Percentiles rank a stretch among this genome's conserved stretches.
phyloP scores from a whole-genome alignment of 2,329 filamentous ascomycete species.

The Hypoxylon sp. region DNA sequence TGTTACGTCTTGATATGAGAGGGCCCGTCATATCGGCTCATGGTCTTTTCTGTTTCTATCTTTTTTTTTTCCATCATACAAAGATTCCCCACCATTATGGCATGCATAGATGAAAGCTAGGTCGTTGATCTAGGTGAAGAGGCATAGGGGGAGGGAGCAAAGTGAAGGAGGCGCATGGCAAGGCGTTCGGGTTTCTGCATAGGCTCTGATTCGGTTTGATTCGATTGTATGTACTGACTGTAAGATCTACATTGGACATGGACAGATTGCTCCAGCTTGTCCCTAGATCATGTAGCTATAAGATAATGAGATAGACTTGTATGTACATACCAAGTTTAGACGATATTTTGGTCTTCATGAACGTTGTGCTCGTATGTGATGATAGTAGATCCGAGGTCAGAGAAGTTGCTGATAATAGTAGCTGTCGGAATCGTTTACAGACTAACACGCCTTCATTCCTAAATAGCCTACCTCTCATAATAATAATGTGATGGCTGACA shows the following conservation, averaged over 20 bases:
- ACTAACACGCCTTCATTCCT: neutral
- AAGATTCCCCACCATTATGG: slow-evolving; percentile 15
- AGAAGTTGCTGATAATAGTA: neutral
- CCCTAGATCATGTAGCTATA: slow-evolving; percentile 16
- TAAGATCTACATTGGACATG: slow-evolving; percentile 5
- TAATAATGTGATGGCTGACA: neutral
- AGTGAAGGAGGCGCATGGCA: slow-evolving; percentile 4
- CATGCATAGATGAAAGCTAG: slow-evolving; percentile 11
- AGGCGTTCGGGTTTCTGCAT: slow-evolving; percentile 8
- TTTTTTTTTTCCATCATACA: neutral
- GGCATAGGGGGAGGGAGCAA: neutral
- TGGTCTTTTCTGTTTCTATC: neutral
- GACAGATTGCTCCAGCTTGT: neutral
- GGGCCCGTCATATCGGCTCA: neutral
- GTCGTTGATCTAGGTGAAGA: slow-evolving; percentile 1
- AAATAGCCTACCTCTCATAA: neutral
- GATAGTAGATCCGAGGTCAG: neutral
- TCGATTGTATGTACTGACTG: neutral
- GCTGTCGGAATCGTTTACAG: neutral
- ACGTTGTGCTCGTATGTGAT: neutral
- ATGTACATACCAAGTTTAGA: slow-evolving; percentile 1
- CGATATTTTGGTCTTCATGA: neutral
- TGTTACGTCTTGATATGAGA: neutral
- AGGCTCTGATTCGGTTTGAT: neutral
- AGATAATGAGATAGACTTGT: slow-evolving; percentile 10